These are phyloP conservation scores for Trypanosoma congolense DNA, from an alignment of 208 protist genomes.

Conservation along the genomic window DNA sequence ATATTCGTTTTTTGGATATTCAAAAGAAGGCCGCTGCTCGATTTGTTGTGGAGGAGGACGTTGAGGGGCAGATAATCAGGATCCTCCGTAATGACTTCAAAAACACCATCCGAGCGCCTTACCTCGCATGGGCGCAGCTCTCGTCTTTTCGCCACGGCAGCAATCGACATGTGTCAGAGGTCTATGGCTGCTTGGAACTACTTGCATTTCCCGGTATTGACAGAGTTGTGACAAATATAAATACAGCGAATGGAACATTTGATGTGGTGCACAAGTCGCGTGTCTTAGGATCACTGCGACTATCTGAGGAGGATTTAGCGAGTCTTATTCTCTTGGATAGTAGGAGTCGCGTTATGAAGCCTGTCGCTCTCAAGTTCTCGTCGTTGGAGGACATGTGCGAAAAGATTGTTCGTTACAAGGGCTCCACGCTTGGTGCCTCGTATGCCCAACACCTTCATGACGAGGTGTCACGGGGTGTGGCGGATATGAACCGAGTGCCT, in stretches of 20 bases:
- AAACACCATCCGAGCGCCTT: slow-evolving; percentile 75
- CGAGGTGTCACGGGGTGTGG: slow-evolving; percentile 1
- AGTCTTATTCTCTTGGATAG: slow-evolving; percentile 24
- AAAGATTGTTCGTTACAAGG: slow-evolving; percentile 18
- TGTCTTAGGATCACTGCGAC: slow-evolving; percentile 35
- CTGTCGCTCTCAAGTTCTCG: slow-evolving; percentile 17
- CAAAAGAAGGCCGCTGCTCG: slow-evolving; percentile 35
- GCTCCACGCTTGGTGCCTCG: slow-evolving; percentile 18
- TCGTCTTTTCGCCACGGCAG: slow-evolving; percentile 58
- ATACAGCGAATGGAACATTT: slow-evolving; percentile 50
- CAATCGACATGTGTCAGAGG: slow-evolving; percentile 52
- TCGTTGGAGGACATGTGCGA: slow-evolving; percentile 24
- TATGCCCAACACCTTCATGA: slow-evolving; percentile 9
- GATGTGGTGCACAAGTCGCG: slow-evolving; percentile 58
- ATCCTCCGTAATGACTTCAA: slow-evolving; percentile 37
- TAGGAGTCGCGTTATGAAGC: slow-evolving; percentile 18
- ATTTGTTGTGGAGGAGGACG: slow-evolving; percentile 77
- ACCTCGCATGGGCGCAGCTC: slow-evolving; percentile 83
- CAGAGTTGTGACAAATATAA: slow-evolving; percentile 78
- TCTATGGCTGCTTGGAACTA: slow-evolving; percentile 74
- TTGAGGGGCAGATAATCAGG: slow-evolving; percentile 71
- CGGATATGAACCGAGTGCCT: slow-evolving; percentile 1
- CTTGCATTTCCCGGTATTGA: slow-evolving; percentile 84
- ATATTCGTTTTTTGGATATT: slow-evolving; percentile 21
- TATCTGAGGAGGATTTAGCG: slow-evolving; percentile 23